Percentiles rank a stretch among this genome's conserved stretches.
phyloP scores from a whole-genome alignment of 192 early-diverging fungal species.

The Glomus cerebriforme region DNA sequence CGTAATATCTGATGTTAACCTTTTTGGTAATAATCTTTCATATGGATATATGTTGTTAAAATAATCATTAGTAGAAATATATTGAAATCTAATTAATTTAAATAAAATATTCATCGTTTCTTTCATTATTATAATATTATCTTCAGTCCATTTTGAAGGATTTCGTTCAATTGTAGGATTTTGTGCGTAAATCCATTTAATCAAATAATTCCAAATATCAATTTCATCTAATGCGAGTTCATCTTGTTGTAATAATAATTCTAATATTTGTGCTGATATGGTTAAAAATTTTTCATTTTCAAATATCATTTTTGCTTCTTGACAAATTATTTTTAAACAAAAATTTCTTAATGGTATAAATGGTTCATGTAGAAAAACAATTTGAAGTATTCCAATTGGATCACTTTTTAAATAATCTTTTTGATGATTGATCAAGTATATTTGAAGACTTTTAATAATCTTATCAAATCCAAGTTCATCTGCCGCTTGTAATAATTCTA shows the following conservation, averaged over 20 bases:
- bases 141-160: background rate
- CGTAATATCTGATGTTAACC: background rate
- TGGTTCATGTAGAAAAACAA: background rate
- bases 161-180: background rate
- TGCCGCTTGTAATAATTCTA: background rate
- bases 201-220: background rate
- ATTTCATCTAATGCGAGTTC: background rate
- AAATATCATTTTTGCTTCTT: background rate
- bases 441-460: background rate
- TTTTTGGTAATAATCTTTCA: background rate
- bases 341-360: background rate
- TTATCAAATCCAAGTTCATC: background rate
- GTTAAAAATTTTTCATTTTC: background rate
- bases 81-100: background rate
- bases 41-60: background rate
- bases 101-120: background rate
- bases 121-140: background rate
- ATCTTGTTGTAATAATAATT: background rate
- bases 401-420: background rate
- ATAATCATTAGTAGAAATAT: background rate
- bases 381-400: background rate
- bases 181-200: background rate
- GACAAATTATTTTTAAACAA: background rate
- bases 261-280: background rate
- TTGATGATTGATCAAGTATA: background rate